These are phyloP conservation scores for Pterocarpus macrocarpus DNA, from an alignment of 306 rosid species.

Conservation along the genomic window DNA sequence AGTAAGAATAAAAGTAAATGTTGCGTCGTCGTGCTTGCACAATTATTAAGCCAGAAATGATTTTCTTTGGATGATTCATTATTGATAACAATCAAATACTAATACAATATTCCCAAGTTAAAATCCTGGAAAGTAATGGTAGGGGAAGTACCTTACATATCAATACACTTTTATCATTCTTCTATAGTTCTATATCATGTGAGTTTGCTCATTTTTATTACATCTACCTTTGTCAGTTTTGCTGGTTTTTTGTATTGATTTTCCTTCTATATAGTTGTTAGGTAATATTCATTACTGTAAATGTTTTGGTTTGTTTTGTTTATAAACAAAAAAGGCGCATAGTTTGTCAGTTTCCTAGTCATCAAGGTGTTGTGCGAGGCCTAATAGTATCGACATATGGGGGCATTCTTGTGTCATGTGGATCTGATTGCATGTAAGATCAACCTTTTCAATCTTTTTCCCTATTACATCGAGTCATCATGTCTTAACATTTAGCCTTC, in stretches of 20 bases:
- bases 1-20: no score
- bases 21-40: no score
- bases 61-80: no score
- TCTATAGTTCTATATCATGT: neutral
- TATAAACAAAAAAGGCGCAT: neutral
- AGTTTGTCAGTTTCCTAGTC: constrained; percentile 79
- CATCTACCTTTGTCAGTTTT: neutral
- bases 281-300: constrained; percentile 15
- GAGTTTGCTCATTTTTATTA: neutral
- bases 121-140: no score
- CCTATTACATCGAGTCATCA: neutral
- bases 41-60: no score
- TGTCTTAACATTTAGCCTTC: constrained; percentile 30
- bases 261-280: neutral
- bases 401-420: constrained; percentile 81
- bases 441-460: neutral
- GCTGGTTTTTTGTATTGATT: neutral
- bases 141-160: no score
- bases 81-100: no score
- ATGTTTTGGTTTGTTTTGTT: constrained; percentile 27
- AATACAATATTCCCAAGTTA: no score
- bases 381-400: constrained; percentile 83
- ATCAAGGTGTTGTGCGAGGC: constrained; percentile 90
- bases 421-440: constrained; percentile 88
- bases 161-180: neutral